Base-by-base conservation (phyloP, 169 alveolate species). In the Babesia bigemina region DNA sequence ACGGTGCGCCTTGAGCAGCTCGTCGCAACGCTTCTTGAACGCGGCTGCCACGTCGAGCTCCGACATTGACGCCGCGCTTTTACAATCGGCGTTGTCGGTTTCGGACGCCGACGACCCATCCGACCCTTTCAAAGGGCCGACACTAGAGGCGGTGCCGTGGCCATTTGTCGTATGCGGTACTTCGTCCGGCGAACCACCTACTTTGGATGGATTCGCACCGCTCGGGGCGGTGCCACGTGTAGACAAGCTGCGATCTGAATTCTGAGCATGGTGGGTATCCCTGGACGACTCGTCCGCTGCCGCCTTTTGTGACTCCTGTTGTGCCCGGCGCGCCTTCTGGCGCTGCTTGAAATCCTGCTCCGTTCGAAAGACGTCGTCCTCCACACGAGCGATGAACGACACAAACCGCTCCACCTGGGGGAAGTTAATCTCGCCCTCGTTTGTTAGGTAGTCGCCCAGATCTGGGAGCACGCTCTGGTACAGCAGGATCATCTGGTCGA, bases 401-500 rank as follows among this genome's bases (percentile, higher is more conserved):
- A 93, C 76, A 60, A 92, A 91, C 24, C 75, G 78, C 49, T 85
- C 92, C 19, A 92, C 79, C 65, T 94, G 45, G 52, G 79, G 78
- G 59, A 94, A 79, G 83, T 94, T 93, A 10, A 96, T 71, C 45
- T 79, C 84, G 0, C 98, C 98, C 65, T 90, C 94, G 29, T 91
- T 88, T 52, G 98, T 93, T 77, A 94, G 75, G 75, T 96, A 93
- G 42, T 94, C 98, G 21, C 94, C 97, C 59, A 96, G 83, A 19
- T 86, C 56, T 1, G 98, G 97, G 13, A 97, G 82, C 36, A 95
- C 85, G 60, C 89, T 87, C 69, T 94, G 97, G 84, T 97, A 98
- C 47, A 98, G 90, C 39, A 91, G 90, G 29, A 97, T 82, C 82
- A 98, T 79, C 67, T 96, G 98, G 89, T 98, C 99, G 33, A 98